Evolutionary conservation across 2,329 filamentous ascomycete genomes (phyloP), one percentile per base, ranked within the genome.

Genomic region (Teratosphaeria nubilosa): DNA sequence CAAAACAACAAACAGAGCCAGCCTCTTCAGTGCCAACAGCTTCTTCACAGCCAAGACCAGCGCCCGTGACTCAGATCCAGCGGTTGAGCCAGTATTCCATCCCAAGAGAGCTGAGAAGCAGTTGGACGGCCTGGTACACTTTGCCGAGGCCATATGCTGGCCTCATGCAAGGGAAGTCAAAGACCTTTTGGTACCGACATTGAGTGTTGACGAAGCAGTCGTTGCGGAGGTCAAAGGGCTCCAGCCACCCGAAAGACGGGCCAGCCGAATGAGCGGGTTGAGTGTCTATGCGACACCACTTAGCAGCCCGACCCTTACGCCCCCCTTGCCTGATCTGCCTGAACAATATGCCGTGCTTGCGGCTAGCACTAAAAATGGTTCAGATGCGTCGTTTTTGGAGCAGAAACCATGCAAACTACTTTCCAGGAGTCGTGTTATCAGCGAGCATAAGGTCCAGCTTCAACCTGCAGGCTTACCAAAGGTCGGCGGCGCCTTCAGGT

Each of bases 111-210:
- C 72, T 14, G 65, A 69, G 45, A 66, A 70, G 55, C 80, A 82
- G 57, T 69, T 82, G 1, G 72, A 76, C 20, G 80, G 80, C 0
- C 71, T 83, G 0, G 65, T 78, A 25, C 67, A 76, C 30, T 83
- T 83, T 63, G 80, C 79, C 0, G 71, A 77, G 59, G 71, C 72
- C 0, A 67, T 82, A 11, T 71, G 72, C 51, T 83, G 80, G 80
- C 80, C 80, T 14, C 71, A 72, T 45, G 34, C 58, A 10, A 59
- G 63, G 16, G 62, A 66, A 30, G 51, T 64, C 14, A 50, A 55
- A 31, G 20, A 14, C 13, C 22, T 55, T 14, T 51, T 58, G 5
- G 56, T 56, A 9, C 32, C 52, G 48, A 2, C 56, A 55, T 25
- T 30, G 22, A 20, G 22, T 55, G 53, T 7, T 48, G 34, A 27